Evolutionary conservation across 78 protist species (phyloP).

Genomic region (Cavenderia fasciculata): DNA sequence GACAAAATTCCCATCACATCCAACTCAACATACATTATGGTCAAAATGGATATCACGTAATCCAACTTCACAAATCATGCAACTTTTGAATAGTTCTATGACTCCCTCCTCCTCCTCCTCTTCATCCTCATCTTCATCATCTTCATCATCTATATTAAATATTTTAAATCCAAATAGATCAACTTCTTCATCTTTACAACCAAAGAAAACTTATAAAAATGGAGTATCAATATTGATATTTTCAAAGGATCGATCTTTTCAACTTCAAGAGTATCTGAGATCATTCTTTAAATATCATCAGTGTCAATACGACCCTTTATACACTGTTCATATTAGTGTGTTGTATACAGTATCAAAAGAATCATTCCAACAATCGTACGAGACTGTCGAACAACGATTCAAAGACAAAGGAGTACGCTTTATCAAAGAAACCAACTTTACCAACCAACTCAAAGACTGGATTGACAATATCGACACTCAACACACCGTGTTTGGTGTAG

Average conservation of each 20-base stretch:
- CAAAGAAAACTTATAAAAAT: conserved; percentile 10
- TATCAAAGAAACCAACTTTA: conserved; percentile 42
- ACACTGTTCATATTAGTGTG: neutral
- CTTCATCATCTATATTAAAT: neutral
- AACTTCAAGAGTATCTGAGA: conserved; percentile 32
- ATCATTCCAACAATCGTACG: conserved; percentile 12
- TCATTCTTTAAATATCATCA: conserved; percentile 20
- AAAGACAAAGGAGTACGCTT: neutral
- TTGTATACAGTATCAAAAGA: conserved; percentile 44
- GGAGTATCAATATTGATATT: conserved; percentile 46
- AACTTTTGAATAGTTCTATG: too few species aligned
- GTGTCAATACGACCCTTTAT: neutral
- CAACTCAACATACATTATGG: neutral
- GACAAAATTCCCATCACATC: conserved; percentile 4
- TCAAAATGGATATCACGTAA: conserved; percentile 30
- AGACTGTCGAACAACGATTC: neutral
- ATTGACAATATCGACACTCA: neutral
- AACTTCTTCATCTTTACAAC: neutral
- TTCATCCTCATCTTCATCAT: neutral
- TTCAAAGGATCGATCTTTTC: conserved; percentile 75
- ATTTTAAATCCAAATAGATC: neutral
- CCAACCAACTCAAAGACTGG: neutral
- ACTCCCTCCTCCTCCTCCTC: neutral
- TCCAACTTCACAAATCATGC: conserved; percentile 49
- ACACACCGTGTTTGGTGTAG: conserved; percentile 50